Evolutionary conservation across 768 basidiomycete genomes (phyloP).

Genomic region (Panaeolus papilionaceus): DNA sequence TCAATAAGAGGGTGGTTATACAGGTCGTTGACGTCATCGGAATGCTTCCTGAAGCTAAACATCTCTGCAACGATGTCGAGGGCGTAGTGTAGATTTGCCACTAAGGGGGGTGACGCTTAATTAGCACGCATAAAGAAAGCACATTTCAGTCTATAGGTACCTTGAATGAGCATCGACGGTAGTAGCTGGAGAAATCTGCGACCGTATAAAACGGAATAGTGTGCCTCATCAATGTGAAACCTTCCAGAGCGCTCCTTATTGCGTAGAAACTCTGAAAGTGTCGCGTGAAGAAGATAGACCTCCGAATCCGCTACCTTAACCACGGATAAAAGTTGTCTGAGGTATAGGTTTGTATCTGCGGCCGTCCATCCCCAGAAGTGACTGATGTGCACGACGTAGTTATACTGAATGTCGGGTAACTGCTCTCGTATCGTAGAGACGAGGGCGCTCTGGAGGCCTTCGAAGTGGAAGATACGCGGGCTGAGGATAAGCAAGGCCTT

Average conservation of each 20-base stretch:
- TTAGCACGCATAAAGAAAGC: neutral
- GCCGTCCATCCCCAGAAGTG: neutral
- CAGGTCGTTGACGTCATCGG: neutral
- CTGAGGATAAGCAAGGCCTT: neutral
- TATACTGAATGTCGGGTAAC: neutral
- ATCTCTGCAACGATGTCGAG: conserved; percentile 1
- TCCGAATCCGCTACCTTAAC: neutral
- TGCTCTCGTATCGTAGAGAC: neutral
- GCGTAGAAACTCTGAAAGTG: neutral
- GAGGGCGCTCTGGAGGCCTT: neutral
- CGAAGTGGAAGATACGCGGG: neutral
- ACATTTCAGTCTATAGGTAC: neutral
- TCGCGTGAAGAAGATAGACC: neutral
- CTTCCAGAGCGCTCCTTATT: neutral
- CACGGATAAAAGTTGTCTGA: neutral
- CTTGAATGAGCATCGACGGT: neutral
- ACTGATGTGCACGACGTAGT: neutral
- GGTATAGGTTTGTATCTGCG: neutral
- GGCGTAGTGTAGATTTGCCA: neutral
- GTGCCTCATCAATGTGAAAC: neutral
- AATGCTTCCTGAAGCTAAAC: neutral
- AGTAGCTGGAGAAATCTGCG: neutral
- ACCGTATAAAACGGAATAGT: neutral
- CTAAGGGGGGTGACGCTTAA: neutral
- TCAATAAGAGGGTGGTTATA: neutral